Base-by-base conservation (phyloP, 1,284 basidiomycete species). In the Xerocomus cyaneibrunnescens region DNA sequence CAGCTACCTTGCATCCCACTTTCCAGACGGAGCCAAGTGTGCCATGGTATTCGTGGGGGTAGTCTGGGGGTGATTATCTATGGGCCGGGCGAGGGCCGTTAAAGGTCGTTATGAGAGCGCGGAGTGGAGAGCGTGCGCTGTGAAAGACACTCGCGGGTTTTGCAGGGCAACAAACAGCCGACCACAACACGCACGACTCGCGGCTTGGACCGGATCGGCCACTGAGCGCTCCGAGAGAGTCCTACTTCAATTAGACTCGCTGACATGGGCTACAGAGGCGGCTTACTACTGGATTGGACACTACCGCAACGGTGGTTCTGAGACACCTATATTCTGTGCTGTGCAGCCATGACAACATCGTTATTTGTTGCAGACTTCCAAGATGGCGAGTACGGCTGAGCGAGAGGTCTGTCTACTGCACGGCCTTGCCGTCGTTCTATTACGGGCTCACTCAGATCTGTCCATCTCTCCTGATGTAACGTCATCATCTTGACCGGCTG, bases 1-100 rank as follows among this genome's bases (percentile, higher is more conserved):
- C 7, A 63, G 69, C 13, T 12, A 86, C 86, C 85, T 80, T 64
- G 84, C 79, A 60, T 88, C 84, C 86, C 86, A 88, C 73, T 87
- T 87, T 48, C 71, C 73, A 43, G 71, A 53, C 19, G 74, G 69
- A 55, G 60, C 48, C 43, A 68, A 54, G 37, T 68, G 69, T 32
- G 66, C 50, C 66, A 68, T 68, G 12, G 27, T 51, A 25, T 34
- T 7, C 7, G 36, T 39, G 3, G 10, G 14, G 13, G 6, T 21
- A 30, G 45, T n/a, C n/a, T n/a, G n/a, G n/a, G n/a, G n/a, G n/a
- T n/a, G n/a, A n/a, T n/a, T n/a, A n/a, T 37, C 45, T 46, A 46
- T 22, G 25, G 44, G 40, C 48, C 45, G 17, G 19, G 22, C 22
- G 45, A 34, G 19, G 31, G 27, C 16, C 44, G 48, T 52, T 10